phyloP scores from a whole-genome alignment of 345 rosid species.

The Camelina laxa region DNA sequence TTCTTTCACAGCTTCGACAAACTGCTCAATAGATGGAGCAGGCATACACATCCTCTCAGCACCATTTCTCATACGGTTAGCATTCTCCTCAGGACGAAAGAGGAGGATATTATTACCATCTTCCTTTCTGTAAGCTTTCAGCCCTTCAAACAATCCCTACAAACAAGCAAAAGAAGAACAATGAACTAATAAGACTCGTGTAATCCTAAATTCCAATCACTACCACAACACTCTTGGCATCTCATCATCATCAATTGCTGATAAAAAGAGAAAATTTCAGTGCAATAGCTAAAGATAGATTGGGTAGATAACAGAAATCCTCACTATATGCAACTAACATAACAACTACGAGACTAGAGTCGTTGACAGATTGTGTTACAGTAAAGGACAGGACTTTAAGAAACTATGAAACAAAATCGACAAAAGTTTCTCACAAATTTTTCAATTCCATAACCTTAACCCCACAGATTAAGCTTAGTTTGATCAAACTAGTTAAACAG shows the following conservation, averaged over 20 bases:
- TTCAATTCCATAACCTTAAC: constrained; percentile 1
- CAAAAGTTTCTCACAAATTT: background rate
- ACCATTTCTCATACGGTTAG: constrained; percentile 75
- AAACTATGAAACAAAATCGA: constrained; percentile 2
- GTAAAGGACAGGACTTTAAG: background rate
- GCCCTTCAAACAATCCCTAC: constrained; percentile 92
- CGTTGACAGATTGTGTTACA: background rate
- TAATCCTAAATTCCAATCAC: background rate
- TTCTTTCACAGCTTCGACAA: constrained; percentile 83
- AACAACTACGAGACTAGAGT: background rate
- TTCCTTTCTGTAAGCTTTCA: constrained; percentile 86
- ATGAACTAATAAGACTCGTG: constrained; percentile 1
- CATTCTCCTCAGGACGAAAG: constrained; percentile 96
- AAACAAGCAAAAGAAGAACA: constrained; percentile 1
- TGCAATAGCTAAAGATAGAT: background rate
- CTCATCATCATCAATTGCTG: background rate
- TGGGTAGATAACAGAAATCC: background rate
- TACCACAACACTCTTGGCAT: constrained; percentile 12
- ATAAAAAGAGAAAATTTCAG: background rate
- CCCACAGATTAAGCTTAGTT: background rate
- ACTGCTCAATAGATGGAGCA: constrained; percentile 80
- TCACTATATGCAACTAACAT: constrained; percentile 1
- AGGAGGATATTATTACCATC: constrained; percentile 67
- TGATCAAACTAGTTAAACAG: background rate
- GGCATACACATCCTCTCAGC: constrained; percentile 99